Percentiles rank a stretch among this genome's conserved stretches.
Evolutionary conservation across 148 eudicot genomes (phyloP).

Genomic region (Nepenthes mirabilis): DNA sequence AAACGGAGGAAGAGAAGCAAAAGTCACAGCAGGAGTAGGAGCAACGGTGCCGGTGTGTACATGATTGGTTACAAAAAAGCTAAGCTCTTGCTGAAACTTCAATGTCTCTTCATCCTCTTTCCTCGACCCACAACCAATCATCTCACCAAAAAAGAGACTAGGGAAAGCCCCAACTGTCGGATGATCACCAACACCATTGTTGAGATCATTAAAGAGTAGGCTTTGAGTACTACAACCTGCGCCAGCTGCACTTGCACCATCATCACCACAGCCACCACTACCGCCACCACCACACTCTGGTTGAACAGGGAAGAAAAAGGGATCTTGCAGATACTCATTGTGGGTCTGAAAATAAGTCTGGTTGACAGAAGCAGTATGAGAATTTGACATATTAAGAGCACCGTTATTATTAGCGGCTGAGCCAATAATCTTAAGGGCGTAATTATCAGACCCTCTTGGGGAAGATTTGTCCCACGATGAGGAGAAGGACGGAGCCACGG

Average conservation of each 20-base stretch:
- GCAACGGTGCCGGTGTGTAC: constrained; percentile 11
- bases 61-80: constrained; percentile 18
- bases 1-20: constrained; percentile 26
- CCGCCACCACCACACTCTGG: constrained; percentile 3
- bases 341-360: constrained; percentile 21
- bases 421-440: background rate
- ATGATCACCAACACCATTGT: constrained; percentile 2
- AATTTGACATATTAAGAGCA: constrained; percentile 19
- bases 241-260: background rate
- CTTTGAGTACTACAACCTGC: constrained; percentile 17
- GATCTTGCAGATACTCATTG: constrained; percentile 10
- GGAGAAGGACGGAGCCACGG: constrained; percentile 34
- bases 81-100: constrained; percentile 22
- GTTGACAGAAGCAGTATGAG: constrained; percentile 60
- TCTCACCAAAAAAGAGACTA: constrained; percentile 43
- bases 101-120: constrained; percentile 21
- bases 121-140: constrained; percentile 28
- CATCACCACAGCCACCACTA: no score
- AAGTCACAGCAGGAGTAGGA: constrained; percentile 5
- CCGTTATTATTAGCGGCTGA: constrained; percentile 4
- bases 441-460: constrained; percentile 12
- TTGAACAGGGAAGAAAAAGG: constrained; percentile 42
- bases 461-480: constrained; percentile 43
- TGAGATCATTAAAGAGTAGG: constrained; percentile 31
- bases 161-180: constrained; percentile 17